Evolutionary conservation across 345 rosid species (phyloP).

Genomic region (Linum lewisii): DNA sequence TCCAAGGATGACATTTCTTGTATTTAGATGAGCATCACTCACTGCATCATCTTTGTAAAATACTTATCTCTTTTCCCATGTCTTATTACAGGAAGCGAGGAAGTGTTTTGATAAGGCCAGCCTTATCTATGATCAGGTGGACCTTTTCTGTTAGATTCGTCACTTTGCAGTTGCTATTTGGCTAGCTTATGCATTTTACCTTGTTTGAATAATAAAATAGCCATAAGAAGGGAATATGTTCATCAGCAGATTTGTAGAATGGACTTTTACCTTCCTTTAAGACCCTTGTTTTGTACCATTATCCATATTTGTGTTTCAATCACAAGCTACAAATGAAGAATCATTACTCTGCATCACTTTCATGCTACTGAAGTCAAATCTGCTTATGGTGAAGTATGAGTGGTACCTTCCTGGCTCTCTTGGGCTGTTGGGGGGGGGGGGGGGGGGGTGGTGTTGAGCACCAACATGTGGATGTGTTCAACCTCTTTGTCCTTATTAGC

Average conservation of each 20-base stretch:
- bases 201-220: background rate
- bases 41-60: slow-evolving; percentile 3
- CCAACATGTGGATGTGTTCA: background rate
- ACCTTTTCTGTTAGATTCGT: slow-evolving; percentile 5
- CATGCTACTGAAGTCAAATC: no score
- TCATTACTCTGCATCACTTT: background rate
- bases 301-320: no score
- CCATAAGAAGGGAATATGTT: background rate
- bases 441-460: background rate
- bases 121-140: slow-evolving; percentile 58
- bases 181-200: background rate
- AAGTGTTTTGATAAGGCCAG: slow-evolving; percentile 75
- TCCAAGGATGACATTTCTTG: background rate
- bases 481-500: background rate
- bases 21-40: background rate
- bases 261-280: background rate
- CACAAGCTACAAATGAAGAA: background rate
- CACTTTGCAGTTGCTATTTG: no score
- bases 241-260: background rate
- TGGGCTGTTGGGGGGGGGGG: no score
- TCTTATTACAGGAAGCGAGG: slow-evolving; percentile 53
- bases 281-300: background rate
- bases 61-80: slow-evolving; percentile 2
- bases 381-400: no score
- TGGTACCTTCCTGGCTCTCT: no score